phyloP scores from a whole-genome alignment of 495 filamentous ascomycete genomes.

The Podospora fimiseda region DNA sequence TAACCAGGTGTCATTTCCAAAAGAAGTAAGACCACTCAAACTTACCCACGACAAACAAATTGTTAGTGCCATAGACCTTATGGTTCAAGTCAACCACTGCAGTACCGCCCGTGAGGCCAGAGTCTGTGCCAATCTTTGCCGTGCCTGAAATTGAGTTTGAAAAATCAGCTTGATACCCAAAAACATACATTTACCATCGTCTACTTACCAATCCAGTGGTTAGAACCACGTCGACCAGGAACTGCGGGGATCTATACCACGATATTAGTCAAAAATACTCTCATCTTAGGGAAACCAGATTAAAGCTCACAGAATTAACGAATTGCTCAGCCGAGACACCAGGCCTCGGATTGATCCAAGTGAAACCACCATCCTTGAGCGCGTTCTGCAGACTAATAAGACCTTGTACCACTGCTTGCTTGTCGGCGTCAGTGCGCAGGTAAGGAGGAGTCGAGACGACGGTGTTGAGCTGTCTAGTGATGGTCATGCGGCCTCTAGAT shows the following conservation, averaged over 20 bases:
- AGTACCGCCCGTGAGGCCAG: constrained; percentile 55
- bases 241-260: constrained; percentile 36
- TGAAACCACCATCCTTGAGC: constrained; percentile 45
- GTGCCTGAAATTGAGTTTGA: constrained; percentile 20
- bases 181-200: neutral
- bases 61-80: constrained; percentile 65
- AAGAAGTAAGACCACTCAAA: too few relatives aligned
- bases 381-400: constrained; percentile 53
- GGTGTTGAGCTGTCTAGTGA: constrained; percentile 48
- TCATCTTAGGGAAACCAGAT: neutral
- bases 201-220: constrained; percentile 55
- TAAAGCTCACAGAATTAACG: constrained; percentile 34
- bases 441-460: constrained; percentile 46
- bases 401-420: constrained; percentile 42
- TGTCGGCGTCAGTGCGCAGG: constrained; percentile 43
- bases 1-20: too few relatives aligned
- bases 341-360: constrained; percentile 43
- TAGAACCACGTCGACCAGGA: constrained; percentile 51
- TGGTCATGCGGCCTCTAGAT: constrained; percentile 55
- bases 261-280: neutral
- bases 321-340: constrained; percentile 49
- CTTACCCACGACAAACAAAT: constrained; percentile 61
- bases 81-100: constrained; percentile 60
- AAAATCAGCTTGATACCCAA: neutral
- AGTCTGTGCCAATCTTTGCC: constrained; percentile 58